Percentiles rank a stretch among this genome's conserved stretches.
phyloP scores from a whole-genome alignment of 257 asterid species.

The Jacaranda mimosifolia region DNA sequence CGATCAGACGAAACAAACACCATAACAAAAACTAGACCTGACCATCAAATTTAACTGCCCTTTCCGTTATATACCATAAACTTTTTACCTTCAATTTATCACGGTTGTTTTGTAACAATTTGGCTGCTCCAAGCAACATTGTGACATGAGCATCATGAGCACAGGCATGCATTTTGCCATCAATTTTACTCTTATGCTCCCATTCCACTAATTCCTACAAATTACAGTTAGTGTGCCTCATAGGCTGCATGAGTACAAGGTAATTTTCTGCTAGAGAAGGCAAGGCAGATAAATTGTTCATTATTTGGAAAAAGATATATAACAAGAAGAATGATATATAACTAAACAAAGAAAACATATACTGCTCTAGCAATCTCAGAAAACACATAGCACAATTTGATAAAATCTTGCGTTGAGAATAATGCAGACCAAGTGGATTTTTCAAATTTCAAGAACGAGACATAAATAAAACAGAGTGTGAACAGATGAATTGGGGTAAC shows the following conservation, averaged over 20 bases:
- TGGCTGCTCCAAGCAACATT: constrained; percentile 97
- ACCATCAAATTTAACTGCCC: background rate
- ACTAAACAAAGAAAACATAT: background rate
- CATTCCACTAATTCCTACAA: constrained; percentile 88
- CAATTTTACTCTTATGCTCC: constrained; percentile 87
- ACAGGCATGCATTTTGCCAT: constrained; percentile 96
- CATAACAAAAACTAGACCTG: background rate
- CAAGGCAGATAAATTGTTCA: background rate
- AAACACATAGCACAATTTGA: constrained; percentile 4
- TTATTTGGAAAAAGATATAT: background rate
- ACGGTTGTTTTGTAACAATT: constrained; percentile 66
- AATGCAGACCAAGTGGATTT: background rate
- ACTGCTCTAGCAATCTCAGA: background rate
- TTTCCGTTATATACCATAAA: background rate
- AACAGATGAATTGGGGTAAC: background rate
- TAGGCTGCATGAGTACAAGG: constrained; percentile 18
- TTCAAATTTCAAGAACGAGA: background rate
- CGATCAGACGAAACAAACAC: constrained; percentile 27
- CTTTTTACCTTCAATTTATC: constrained; percentile 68
- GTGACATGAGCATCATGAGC: constrained; percentile 95
- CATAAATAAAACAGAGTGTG: background rate
- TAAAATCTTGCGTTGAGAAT: background rate
- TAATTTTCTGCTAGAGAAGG: background rate
- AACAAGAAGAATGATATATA: background rate
- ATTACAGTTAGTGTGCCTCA: constrained; percentile 18